phyloP scores from a whole-genome alignment of 1,284 basidiomycete genomes.

The Rhizoctonia solani region DNA sequence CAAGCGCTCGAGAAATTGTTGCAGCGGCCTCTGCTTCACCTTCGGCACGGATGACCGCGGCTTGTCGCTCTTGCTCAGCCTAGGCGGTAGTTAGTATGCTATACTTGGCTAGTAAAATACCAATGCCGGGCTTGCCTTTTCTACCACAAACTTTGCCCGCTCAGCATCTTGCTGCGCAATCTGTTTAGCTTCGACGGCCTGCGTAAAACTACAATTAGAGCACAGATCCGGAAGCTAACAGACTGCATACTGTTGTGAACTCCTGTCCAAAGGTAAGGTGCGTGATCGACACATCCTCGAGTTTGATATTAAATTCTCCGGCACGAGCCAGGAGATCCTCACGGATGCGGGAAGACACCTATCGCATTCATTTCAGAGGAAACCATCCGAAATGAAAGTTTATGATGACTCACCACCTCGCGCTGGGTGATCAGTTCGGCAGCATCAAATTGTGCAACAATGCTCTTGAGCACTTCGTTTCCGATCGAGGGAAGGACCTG shows the following conservation, averaged over 20 bases:
- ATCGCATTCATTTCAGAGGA: conserved; percentile 11
- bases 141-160: conserved; percentile 98
- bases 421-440: conserved; percentile 93
- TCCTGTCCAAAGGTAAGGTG: conserved; percentile 58
- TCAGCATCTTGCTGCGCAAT: conserved; percentile 98
- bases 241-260: conserved; percentile 13
- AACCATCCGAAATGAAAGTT: background rate
- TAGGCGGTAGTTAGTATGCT: conserved; percentile 43
- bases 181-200: conserved; percentile 98
- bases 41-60: conserved; percentile 95
- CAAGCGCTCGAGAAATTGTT: conserved; percentile 91
- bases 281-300: conserved; percentile 98
- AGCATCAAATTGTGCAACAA: conserved; percentile 98
- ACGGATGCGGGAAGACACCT: conserved; percentile 93
- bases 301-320: conserved; percentile 92
- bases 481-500: conserved; percentile 78
- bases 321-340: conserved; percentile 92
- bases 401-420: conserved; percentile 64
- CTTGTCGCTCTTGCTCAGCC: conserved; percentile 99
- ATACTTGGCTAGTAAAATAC: background rate
- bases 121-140: conserved; percentile 65
- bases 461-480: conserved; percentile 97
- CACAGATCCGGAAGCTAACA: conserved; percentile 24
- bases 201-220: conserved; percentile 14
- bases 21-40: conserved; percentile 97